Conservation (phyloP, 2,329 filamentous ascomycete genomes). For the Aureobasidium sp. region DNA sequence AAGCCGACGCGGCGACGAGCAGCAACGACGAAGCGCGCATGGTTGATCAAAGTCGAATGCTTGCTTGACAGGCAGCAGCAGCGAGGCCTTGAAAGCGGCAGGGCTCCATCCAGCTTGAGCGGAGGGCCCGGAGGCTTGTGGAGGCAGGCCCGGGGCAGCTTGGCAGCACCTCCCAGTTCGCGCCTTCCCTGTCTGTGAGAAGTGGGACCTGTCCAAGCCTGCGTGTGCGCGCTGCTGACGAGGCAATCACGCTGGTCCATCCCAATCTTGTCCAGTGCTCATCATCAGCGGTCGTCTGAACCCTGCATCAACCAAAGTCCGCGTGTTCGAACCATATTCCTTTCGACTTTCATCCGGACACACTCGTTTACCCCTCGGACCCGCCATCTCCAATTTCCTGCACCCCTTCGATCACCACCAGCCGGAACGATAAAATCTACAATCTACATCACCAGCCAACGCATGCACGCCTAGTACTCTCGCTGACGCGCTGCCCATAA, state of each 20-base stretch:
- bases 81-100: too few relatives aligned
- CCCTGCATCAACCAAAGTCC: not conserved
- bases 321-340: not conserved
- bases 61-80: not conserved
- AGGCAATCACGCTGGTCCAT: not conserved
- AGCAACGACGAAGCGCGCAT: constrained; percentile 15
- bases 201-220: constrained; percentile 9
- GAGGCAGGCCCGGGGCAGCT: constrained; percentile 1
- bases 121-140: not conserved
- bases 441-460: not conserved
- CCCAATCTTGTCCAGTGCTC: not conserved
- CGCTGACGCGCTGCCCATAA: not conserved
- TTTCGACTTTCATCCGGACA: constrained; percentile 1
- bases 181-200: not conserved
- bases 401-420: not conserved
- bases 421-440: not conserved
- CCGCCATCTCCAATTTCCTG: constrained; percentile 11
- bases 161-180: constrained; percentile 5
- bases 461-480: constrained; percentile 6
- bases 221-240: constrained; percentile 8
- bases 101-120: constrained; percentile 5
- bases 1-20: not conserved
- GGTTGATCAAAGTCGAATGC: too few relatives aligned
- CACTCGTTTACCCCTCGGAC: constrained; percentile 13
- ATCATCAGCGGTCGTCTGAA: too few relatives aligned